Conservation (phyloP, 352 stramenopile species). For the Globisporangium megalacanthum region DNA sequence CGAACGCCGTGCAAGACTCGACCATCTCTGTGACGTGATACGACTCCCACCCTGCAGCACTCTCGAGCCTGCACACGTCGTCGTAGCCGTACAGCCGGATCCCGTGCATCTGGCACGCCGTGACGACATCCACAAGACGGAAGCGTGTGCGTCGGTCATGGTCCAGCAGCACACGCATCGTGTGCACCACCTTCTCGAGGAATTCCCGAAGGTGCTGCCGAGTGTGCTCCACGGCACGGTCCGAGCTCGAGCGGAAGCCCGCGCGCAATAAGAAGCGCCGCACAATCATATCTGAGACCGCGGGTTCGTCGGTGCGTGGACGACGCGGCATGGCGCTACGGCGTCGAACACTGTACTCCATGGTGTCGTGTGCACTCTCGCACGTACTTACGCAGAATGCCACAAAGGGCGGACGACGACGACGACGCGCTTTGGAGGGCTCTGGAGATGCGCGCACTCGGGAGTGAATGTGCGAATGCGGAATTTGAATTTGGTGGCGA, state of each 20-base stretch:
- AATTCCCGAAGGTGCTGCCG: conserved; percentile 48
- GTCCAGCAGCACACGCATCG: conserved; percentile 43
- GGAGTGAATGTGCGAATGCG: background rate
- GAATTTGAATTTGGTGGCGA: conserved; percentile 18
- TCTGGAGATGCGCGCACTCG: background rate
- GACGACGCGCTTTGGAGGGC: background rate
- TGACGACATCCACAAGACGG: conserved; percentile 59
- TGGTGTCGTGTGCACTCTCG: background rate
- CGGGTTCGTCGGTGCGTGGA: background rate
- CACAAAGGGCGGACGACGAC: too few species aligned
- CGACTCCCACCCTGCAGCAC: conserved; percentile 12
- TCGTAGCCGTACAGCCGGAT: conserved; percentile 80
- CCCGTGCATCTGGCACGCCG: conserved; percentile 50
- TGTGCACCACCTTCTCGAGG: conserved; percentile 42
- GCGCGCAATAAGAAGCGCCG: conserved; percentile 70
- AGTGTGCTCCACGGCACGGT: conserved; percentile 27
- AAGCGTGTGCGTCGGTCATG: conserved; percentile 39
- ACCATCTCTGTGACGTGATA: conserved; percentile 76
- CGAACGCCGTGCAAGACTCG: conserved; percentile 29
- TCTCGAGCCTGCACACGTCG: conserved; percentile 53
- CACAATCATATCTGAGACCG: conserved; percentile 37
- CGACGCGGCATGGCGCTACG: conserved; percentile 14
- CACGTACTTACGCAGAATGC: too few species aligned
- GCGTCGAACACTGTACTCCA: conserved; percentile 51
- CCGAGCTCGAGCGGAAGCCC: conserved; percentile 50